Percentiles rank a stretch among this genome's conserved stretches.
These are phyloP conservation scores for Globisporangium cylindrosporum DNA, from an alignment of 352 stramenopile genomes.

Conservation along the genomic window DNA sequence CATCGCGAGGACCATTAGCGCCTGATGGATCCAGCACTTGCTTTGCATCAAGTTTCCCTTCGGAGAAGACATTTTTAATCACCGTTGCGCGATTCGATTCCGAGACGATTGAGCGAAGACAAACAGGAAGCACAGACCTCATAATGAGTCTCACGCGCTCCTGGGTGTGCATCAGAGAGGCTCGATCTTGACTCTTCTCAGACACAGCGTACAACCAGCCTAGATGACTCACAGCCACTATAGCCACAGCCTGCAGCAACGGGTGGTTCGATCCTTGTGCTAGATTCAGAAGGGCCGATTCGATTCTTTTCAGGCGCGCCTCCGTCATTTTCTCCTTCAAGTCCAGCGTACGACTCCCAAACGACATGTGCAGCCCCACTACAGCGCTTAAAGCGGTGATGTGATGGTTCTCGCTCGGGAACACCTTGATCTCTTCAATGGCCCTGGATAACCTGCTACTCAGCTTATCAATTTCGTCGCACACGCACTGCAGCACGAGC, in stretches of 20 bases:
- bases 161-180: background rate
- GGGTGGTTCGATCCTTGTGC: constrained; percentile 12
- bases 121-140: background rate
- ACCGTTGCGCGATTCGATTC: background rate
- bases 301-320: constrained; percentile 23
- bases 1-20: constrained; percentile 5
- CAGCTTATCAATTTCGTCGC: constrained; percentile 24
- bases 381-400: constrained; percentile 22
- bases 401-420: constrained; percentile 19
- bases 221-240: constrained; percentile 30
- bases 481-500: constrained; percentile 24
- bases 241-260: constrained; percentile 21
- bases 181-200: background rate
- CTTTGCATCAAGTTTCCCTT: background rate
- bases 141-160: constrained; percentile 8
- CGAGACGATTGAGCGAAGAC: background rate
- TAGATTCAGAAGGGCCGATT: constrained; percentile 25
- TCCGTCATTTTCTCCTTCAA: constrained; percentile 19
- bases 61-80: constrained; percentile 2
- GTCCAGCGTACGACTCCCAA: constrained; percentile 27
- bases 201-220: constrained; percentile 22
- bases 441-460: constrained; percentile 24
- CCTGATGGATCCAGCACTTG: constrained; percentile 6
- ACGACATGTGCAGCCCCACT: constrained; percentile 33
- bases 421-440: constrained; percentile 41